Evolutionary conservation across 345 rosid genomes (phyloP).

Genomic region (Eucalyptus albens): DNA sequence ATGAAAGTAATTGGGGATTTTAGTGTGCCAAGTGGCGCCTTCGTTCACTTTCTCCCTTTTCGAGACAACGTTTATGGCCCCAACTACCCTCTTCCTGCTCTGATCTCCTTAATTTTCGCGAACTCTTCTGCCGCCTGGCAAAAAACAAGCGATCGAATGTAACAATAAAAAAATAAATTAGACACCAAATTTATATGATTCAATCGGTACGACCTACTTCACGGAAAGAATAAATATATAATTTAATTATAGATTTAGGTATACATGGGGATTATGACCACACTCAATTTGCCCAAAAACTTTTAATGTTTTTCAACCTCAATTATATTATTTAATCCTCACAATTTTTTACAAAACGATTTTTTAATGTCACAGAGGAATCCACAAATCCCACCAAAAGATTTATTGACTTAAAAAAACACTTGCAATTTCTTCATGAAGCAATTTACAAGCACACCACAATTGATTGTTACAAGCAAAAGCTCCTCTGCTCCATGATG

Average conservation of each 20-base stretch:
- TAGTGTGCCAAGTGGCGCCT: not conserved
- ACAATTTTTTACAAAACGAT: rapidly evolving
- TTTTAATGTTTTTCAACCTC: rapidly evolving
- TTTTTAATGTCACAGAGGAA: not conserved
- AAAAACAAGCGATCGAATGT: not conserved
- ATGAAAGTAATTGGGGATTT: not conserved
- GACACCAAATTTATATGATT: not conserved
- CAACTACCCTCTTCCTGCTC: not conserved
- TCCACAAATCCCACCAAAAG: not conserved
- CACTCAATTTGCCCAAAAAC: rapidly evolving
- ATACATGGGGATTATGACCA: rapidly evolving
- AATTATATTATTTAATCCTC: not conserved
- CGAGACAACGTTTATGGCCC: not conserved
- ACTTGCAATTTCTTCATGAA: not conserved
- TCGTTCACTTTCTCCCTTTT: not conserved
- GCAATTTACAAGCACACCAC: not conserved
- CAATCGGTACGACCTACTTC: not conserved
- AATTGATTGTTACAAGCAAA: not conserved
- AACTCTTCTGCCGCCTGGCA: not conserved
- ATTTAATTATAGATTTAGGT: not conserved
- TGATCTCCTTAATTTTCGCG: not conserved
- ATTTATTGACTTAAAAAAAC: not conserved
- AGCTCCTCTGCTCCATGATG: not conserved
- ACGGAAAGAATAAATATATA: rapidly evolving
- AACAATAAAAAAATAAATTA: not conserved